phyloP scores from a whole-genome alignment of 2,329 filamentous ascomycete species.

The Aureobasidium leucospermi region DNA sequence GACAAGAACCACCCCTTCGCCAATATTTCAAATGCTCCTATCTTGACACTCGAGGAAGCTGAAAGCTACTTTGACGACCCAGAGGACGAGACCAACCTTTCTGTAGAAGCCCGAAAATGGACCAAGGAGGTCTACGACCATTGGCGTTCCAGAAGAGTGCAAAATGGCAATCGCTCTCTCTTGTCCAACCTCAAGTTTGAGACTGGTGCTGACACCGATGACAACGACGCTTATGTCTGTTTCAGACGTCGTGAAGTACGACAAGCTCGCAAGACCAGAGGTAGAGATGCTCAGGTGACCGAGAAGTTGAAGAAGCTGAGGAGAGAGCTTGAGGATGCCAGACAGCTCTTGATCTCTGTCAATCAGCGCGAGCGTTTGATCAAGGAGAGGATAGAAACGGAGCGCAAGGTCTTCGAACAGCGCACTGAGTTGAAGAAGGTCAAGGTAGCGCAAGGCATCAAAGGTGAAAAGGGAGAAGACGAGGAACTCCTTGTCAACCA shows the following conservation, averaged over 20 bases:
- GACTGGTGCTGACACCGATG: constrained; percentile 87
- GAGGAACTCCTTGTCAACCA: constrained; percentile 86
- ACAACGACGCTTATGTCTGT: constrained; percentile 94
- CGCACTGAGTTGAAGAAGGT: constrained; percentile 75
- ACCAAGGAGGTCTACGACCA: constrained; percentile 81
- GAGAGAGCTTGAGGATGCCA: constrained; percentile 82
- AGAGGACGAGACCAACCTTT: constrained; percentile 39
- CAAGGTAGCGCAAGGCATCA: constrained; percentile 78
- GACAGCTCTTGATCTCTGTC: constrained; percentile 69
- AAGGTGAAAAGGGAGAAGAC: constrained; percentile 77
- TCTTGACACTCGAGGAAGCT: constrained; percentile 51
- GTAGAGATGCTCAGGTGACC: constrained; percentile 84
- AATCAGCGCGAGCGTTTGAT: constrained; percentile 73
- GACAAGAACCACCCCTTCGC: constrained; percentile 80
- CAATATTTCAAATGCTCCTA: constrained; percentile 78
- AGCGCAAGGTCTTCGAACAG: constrained; percentile 75
- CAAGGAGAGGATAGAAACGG: constrained; percentile 66
- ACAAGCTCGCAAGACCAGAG: constrained; percentile 88
- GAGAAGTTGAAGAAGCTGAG: constrained; percentile 91
- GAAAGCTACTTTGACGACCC: constrained; percentile 54
- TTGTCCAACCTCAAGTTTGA: constrained; percentile 85
- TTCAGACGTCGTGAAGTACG: constrained; percentile 92
- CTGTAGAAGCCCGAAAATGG: constrained; percentile 48
- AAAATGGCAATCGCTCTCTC: constrained; percentile 61
- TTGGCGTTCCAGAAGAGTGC: constrained; percentile 69